Evolutionary conservation across 2,329 filamentous ascomycete genomes (phyloP).

Genomic region (Phaeophleospora eucalypticola): DNA sequence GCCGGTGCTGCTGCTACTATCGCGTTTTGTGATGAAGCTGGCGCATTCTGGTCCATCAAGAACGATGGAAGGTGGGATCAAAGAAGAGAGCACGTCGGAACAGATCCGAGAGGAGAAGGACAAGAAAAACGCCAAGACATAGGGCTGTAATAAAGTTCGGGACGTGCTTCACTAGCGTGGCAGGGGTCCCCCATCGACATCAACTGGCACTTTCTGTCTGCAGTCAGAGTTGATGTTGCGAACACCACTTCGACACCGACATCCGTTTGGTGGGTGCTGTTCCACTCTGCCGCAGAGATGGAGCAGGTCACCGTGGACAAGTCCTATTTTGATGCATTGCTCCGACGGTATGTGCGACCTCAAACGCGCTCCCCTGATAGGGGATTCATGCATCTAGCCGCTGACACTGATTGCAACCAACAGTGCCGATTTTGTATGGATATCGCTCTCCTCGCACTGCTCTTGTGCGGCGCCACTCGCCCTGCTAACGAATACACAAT

Average conservation of each 20-base stretch:
- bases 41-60: conserved; percentile 35
- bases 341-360: conserved; percentile 53
- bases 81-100: no score
- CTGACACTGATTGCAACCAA: conserved; percentile 14
- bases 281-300: conserved; percentile 6
- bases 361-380: conserved; percentile 1
- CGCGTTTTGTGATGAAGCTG: conserved; percentile 17
- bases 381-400: conserved; percentile 14
- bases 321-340: conserved; percentile 57
- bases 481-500: conserved; percentile 16
- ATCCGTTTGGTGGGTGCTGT: not conserved
- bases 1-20: not conserved
- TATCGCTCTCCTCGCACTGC: not conserved
- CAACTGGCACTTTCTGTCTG: no score
- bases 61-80: not conserved
- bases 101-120: no score
- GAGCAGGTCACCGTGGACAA: conserved; percentile 55
- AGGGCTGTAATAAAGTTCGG: no score
- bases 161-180: no score
- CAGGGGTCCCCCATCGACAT: no score
- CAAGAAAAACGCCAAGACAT: no score
- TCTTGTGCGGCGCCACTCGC: not conserved
- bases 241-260: conserved; percentile 1
- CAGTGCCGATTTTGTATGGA: conserved; percentile 30
- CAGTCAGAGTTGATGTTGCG: no score